These are phyloP conservation scores for Thymus mandschuricus DNA, from an alignment of 257 asterid genomes.

Conservation along the genomic window DNA sequence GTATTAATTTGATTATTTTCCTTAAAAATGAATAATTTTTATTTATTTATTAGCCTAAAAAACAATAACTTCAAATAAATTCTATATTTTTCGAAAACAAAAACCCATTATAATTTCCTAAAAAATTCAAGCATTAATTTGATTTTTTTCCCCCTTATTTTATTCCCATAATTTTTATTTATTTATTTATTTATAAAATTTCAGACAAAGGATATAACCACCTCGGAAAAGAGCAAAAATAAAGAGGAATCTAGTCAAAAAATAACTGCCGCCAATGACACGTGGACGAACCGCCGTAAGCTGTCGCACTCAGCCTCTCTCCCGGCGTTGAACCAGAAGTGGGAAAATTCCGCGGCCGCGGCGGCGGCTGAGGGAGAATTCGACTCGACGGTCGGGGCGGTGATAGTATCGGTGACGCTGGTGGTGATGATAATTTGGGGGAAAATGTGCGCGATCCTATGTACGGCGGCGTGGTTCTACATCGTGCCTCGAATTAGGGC, in stretches of 20 bases:
- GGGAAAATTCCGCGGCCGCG: not conserved
- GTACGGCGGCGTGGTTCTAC: slow-evolving; percentile 41
- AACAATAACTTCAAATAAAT: too few species aligned
- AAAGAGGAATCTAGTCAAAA: not conserved
- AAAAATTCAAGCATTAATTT: not conserved
- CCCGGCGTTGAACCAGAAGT: slow-evolving; percentile 15
- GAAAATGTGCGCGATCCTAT: slow-evolving; percentile 36
- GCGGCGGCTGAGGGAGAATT: slow-evolving; percentile 19
- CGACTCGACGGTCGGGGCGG: slow-evolving; percentile 41
- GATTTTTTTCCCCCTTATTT: too few species aligned
- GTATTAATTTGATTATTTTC: too few species aligned
- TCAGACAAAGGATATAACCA: not conserved
- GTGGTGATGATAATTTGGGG: slow-evolving; percentile 49
- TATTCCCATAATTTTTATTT: too few species aligned
- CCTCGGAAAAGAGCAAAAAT: slow-evolving; percentile 12
- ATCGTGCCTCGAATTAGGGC: slow-evolving; percentile 33
- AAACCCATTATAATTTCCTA: too few species aligned
- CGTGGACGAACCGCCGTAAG: slow-evolving; percentile 21
- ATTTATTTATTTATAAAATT: not conserved
- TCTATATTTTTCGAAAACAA: too few species aligned
- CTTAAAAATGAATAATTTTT: too few species aligned
- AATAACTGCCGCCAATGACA: not conserved
- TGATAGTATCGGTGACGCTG: slow-evolving; percentile 37
- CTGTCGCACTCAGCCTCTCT: slow-evolving; percentile 36
- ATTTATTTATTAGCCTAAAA: too few species aligned